Percentiles rank a stretch among this genome's conserved stretches.
These are phyloP conservation scores for Rutstroemia sp. DNA, from an alignment of 2,329 filamentous ascomycete genomes.

Conservation along the genomic window DNA sequence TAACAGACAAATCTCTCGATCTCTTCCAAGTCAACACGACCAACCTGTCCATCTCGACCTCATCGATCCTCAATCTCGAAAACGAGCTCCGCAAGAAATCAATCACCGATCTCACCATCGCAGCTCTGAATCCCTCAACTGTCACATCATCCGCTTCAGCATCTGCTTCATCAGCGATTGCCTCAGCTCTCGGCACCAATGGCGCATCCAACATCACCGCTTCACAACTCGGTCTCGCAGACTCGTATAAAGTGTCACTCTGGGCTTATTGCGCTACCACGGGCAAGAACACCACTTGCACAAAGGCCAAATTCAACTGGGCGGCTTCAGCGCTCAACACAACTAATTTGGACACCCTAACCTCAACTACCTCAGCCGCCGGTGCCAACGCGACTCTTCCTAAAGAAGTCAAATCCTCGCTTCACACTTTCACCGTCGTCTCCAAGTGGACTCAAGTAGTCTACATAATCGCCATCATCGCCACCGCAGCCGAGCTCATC, in stretches of 20 bases:
- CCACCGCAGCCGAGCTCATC: constrained; percentile 64
- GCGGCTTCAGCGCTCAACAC: constrained; percentile 64
- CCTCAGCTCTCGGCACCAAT: not conserved
- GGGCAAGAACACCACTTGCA: constrained; percentile 54
- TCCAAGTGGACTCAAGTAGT: constrained; percentile 77
- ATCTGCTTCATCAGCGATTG: constrained; percentile 35
- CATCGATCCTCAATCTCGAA: constrained; percentile 18
- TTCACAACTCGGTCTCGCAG: constrained; percentile 47
- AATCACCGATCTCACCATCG: constrained; percentile 15
- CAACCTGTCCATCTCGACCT: constrained; percentile 40
- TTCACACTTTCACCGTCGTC: constrained; percentile 67
- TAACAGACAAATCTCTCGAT: constrained; percentile 48
- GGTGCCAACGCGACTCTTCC: constrained; percentile 58
- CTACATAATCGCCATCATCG: constrained; percentile 66
- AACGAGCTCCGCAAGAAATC: constrained; percentile 8
- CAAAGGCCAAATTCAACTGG: constrained; percentile 66
- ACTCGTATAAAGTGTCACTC: constrained; percentile 74
- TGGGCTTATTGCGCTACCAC: constrained; percentile 74
- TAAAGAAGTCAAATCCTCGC: constrained; percentile 53
- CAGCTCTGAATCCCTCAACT: constrained; percentile 27
- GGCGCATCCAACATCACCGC: constrained; percentile 45
- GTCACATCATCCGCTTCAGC: constrained; percentile 37
- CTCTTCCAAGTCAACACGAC: constrained; percentile 55
- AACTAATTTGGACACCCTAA: constrained; percentile 51
- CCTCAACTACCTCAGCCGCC: constrained; percentile 30